Base-by-base conservation (phyloP, 441 rosid species). In the Syzygium syzygioides region DNA sequence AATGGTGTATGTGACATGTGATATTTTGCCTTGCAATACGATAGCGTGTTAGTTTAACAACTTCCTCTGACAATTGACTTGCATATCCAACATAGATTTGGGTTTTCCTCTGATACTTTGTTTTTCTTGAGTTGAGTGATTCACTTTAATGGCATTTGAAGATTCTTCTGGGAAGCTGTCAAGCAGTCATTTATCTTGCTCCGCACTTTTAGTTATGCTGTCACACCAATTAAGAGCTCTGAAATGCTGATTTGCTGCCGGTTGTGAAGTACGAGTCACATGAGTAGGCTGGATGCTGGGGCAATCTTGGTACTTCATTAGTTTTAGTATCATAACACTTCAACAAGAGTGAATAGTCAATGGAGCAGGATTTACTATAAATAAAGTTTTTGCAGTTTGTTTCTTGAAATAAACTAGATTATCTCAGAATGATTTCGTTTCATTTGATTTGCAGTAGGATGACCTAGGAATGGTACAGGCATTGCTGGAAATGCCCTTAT, bases 1-100 rank as follows among this genome's bases (percentile, higher is more conserved):
- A 91, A 89, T 97, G 66, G 98, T 97, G 98, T 97, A 89, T 91
- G 95, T 90, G 87, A 76, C 30, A 50, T 62, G 25, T 60, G 85
- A 60, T 26, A 59, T 37, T 7, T 87, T 3, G 37, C 30, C 86
- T 25, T 41, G 52, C n/a, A 37, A 23, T 41, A 12, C 1, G 9
- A 76, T 76, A 12, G 14, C 25, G 55, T 55, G 52, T 85, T 55
- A 11, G 1, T 41, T 41, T 76, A 23, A 76, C 83, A 76, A 41
- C 52, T 34, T 9, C 48, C 79, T 34, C 79, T 34, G 48, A 19
- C 26, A 34, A 34, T 19, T 68, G 26, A 68, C 1, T 19, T 68
- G 79, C 48, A 68, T 68, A 34, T 34, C 79, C 48, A 10, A 68
- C 48, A 19, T 68, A 68, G 13, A 68, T 34, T 68, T 68, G 26